phyloP scores from a whole-genome alignment of 1,139 yeast species.

The Arxiozyma slooffiae region DNA sequence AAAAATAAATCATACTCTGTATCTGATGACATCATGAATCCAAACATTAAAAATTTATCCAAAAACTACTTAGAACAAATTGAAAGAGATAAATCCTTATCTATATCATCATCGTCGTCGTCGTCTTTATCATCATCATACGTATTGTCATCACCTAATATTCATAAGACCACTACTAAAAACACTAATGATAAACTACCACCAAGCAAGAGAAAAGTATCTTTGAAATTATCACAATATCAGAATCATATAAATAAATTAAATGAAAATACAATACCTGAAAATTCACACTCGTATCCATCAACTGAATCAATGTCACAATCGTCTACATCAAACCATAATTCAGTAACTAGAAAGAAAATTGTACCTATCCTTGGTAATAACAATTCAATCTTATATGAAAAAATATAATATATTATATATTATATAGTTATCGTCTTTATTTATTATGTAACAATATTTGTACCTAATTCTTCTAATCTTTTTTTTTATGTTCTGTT shows the following conservation, averaged over 20 bases:
- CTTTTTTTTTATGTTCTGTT: neutral
- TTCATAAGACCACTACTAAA: too few relatives aligned
- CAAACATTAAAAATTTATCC: constrained; percentile 3
- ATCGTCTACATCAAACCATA: neutral
- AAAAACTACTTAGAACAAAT: constrained; percentile 6
- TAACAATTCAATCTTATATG: neutral
- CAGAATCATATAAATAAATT: constrained; percentile 3
- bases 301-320: too few relatives aligned
- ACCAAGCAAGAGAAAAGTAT: neutral
- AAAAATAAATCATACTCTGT: neutral
- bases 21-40: neutral
- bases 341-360: neutral
- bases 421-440: too few relatives aligned
- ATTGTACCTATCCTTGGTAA: neutral
- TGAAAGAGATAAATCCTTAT: neutral
- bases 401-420: neutral
- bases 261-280: too few relatives aligned
- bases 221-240: constrained; percentile 2
- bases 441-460: too few relatives aligned
- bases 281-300: neutral
- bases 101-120: neutral
- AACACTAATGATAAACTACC: too few relatives aligned
- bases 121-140: too few relatives aligned
- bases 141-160: too few relatives aligned
- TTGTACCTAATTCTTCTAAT: too few relatives aligned